Percentiles rank a stretch among this genome's conserved stretches.
Evolutionary conservation across 768 basidiomycete genomes (phyloP).

Genomic region (Thelephora ganbajun): DNA sequence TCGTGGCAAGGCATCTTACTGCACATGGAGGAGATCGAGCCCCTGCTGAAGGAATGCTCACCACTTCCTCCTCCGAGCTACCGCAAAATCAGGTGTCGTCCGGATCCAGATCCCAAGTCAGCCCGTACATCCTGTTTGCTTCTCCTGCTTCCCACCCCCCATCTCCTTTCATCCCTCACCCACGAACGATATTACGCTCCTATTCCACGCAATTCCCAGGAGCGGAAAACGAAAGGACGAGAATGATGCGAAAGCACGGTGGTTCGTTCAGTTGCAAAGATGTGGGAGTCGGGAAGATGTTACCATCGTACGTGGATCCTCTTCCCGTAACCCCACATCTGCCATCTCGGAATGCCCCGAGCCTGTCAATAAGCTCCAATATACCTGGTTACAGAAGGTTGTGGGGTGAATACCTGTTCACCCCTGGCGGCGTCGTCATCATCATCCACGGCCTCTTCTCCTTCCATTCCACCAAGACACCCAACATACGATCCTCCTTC

Average conservation of each 20-base stretch:
- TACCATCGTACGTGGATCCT: conserved; percentile 48
- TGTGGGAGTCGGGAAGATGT: conserved; percentile 72
- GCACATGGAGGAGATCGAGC: conserved; percentile 55
- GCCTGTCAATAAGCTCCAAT: conserved; percentile 1
- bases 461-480: conserved; percentile 23
- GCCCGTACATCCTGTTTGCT: conserved; percentile 12
- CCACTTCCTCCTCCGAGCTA: conserved; percentile 20
- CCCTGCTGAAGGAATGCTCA: conserved; percentile 37
- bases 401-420: conserved; percentile 24
- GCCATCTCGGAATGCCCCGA: conserved; percentile 8
- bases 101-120: conserved; percentile 3
- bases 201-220: conserved; percentile 12
- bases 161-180: too few species aligned
- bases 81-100: conserved; percentile 12
- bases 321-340: conserved; percentile 12
- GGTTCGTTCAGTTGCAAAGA: conserved; percentile 94
- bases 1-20: conserved; percentile 75
- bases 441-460: conserved; percentile 18
- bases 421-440: conserved; percentile 25
- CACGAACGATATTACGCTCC: conserved; percentile 19
- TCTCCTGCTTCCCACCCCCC: conserved; percentile 15
- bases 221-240: conserved; percentile 24
- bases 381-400: neutral
- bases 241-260: conserved; percentile 66
- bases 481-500: conserved; percentile 34